Percentiles rank a stretch among this genome's conserved stretches.
Conservation (phyloP, 331 rosid species). For the Acacia pycnantha region DNA sequence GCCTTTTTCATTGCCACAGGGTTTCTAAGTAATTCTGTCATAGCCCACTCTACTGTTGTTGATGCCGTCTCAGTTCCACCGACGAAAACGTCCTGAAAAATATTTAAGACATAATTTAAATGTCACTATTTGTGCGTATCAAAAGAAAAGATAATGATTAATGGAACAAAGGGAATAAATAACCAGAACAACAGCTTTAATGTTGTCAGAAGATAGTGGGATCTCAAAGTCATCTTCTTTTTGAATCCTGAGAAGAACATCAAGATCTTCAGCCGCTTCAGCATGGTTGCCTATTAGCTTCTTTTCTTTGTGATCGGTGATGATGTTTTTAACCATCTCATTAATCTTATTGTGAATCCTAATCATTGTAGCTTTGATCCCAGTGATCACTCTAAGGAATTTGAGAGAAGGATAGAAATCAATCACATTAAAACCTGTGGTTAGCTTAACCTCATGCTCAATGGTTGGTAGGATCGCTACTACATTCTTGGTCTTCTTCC, state of each 20-base stretch:
- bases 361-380: neutral
- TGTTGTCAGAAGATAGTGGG: neutral
- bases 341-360: neutral
- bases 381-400: neutral
- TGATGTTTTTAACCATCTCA: neutral
- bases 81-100: neutral
- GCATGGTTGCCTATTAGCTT: neutral
- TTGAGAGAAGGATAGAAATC: neutral
- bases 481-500: slow-evolving; percentile 8
- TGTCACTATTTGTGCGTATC: neutral
- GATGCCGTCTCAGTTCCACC: neutral
- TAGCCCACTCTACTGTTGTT: neutral
- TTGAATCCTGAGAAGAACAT: too few species aligned
- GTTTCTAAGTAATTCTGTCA: neutral
- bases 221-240: neutral
- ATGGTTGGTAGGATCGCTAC: neutral
- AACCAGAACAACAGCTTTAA: neutral
- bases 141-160: neutral
- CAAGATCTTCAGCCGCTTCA: neutral
- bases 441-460: neutral
- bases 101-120: neutral
- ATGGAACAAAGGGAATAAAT: neutral
- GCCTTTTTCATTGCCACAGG: neutral
- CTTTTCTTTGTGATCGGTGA: neutral
- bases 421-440: neutral